Conservation (phyloP, 129 eudicot species). For the Saposhnikovia divaricata region DNA sequence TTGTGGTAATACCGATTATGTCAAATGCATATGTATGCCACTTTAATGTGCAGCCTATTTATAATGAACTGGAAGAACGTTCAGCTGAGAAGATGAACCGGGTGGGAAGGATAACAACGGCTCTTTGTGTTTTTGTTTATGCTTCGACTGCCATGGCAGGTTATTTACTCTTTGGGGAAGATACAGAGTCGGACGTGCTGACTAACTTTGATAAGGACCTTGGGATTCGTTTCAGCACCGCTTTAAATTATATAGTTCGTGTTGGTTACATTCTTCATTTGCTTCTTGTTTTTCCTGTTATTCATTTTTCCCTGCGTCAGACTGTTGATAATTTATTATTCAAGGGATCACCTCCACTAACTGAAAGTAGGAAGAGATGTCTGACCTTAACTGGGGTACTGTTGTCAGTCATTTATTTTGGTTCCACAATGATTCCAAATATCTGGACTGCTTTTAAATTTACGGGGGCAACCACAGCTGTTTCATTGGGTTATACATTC, state of each 20-base stretch:
- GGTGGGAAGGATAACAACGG: conserved; percentile 65
- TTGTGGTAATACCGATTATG: conserved; percentile 96
- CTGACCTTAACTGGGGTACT: conserved; percentile 49
- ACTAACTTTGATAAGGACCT: conserved; percentile 85
- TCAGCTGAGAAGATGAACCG: conserved; percentile 72
- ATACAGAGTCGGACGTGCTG: conserved; percentile 81
- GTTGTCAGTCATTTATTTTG: conserved; percentile 53
- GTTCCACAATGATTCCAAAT: conserved; percentile 83
- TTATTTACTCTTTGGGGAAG: conserved; percentile 80
- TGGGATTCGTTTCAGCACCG: conserved; percentile 69
- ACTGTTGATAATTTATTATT: conserved; percentile 70
- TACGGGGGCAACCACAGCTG: conserved; percentile 97
- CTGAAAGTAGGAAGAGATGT: conserved; percentile 79
- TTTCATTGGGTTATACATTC: conserved; percentile 82
- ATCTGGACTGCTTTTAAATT: conserved; percentile 98
- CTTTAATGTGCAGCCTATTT: conserved; percentile 92
- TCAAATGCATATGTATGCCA: conserved; percentile 93
- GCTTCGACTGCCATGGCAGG: conserved; percentile 78
- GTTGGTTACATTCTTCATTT: conserved; percentile 81
- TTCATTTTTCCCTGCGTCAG: conserved; percentile 83
- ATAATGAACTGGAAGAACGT: conserved; percentile 81
- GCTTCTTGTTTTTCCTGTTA: conserved; percentile 86
- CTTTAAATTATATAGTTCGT: conserved; percentile 74
- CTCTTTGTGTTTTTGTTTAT: conserved; percentile 57
- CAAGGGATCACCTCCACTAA: conserved; percentile 50